A percentile compares a stretch with the other conserved stretches of the same genome.
phyloP scores from a whole-genome alignment of 2,329 filamentous ascomycete species.

The Aspergillus proliferans region DNA sequence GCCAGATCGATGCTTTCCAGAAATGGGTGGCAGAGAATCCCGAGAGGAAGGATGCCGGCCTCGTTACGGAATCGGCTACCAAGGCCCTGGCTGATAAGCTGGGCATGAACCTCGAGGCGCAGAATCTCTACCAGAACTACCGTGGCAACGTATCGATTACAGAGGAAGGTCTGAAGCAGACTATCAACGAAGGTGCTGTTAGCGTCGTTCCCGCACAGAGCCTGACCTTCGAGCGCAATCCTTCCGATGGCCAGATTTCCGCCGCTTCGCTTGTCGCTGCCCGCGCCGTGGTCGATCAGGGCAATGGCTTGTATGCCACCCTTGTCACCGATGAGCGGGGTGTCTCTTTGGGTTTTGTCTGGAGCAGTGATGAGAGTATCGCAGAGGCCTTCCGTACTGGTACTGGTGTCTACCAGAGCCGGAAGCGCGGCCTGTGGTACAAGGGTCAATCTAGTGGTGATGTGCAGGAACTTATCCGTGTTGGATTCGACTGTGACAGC shows the following conservation, averaged over 20 bases:
- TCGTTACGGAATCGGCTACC: constrained; percentile 27
- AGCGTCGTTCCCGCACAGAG: constrained; percentile 67
- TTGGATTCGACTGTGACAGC: constrained; percentile 86
- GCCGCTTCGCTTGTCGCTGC: constrained; percentile 66
- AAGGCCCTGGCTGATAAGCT: constrained; percentile 35
- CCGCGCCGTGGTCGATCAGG: constrained; percentile 72
- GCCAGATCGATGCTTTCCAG: constrained; percentile 34
- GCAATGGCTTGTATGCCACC: constrained; percentile 80
- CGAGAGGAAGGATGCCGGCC: constrained; percentile 31
- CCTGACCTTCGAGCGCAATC: constrained; percentile 62
- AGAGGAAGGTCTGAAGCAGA: constrained; percentile 45
- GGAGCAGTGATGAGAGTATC: constrained; percentile 88
- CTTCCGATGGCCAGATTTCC: constrained; percentile 55
- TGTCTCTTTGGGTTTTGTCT: constrained; percentile 79
- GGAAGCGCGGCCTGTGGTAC: constrained; percentile 92
- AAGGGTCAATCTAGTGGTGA: constrained; percentile 94
- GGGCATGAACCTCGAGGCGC: constrained; percentile 33
- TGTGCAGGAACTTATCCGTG: constrained; percentile 77
- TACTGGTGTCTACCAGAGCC: constrained; percentile 86
- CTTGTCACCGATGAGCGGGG: constrained; percentile 86
- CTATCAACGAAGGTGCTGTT: constrained; percentile 49
- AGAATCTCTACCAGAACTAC: constrained; percentile 35
- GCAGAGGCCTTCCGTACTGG: constrained; percentile 76
- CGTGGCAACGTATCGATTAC: constrained; percentile 28
- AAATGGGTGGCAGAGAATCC: constrained; percentile 32